Base-by-base conservation (phyloP, 305 asterid genomes). In the Andrographis paniculata region DNA sequence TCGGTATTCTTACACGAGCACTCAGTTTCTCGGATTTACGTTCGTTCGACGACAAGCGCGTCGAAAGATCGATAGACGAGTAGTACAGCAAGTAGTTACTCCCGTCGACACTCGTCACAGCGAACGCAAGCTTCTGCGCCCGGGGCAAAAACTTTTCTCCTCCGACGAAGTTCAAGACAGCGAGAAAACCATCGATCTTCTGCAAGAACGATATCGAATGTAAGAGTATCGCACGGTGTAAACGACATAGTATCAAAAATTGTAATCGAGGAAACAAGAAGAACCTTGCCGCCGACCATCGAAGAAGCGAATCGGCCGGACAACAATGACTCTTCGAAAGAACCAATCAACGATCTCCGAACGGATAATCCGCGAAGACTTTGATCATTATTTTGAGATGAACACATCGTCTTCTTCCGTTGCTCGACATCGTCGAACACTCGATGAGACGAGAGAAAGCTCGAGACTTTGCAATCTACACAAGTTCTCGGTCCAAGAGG, bases 121-220 rank as follows among this genome's bases (percentile, higher is more conserved):
- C 56, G 76, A 87, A 84, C 38, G 95, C 95, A 66, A 87, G 92
- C 46, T 87, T 87, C 69, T 77, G 88, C 0, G 97, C 82, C 47
- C 69, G 85, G 55, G 94, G 97, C 18, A 92, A 75, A 61, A 81
- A 84, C 44, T 63, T 81, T 47, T 92, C 97, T 47, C 94, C 97
- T 46, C 97, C 94, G 14, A 87, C 71, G 41, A 87, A 71, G 61
- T 71, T 84, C 62, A 87, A 70, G 39, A 87, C 79, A 17, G 94
- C 97, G 45, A 84, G 95, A 71, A 87, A 87, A 27, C 96, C 94
- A 66, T 80, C 89, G 44, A 87, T 73, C 72, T 67, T 84, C 97
- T 87, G 92, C 78, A 72, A 11, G 13, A 23, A 12, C 53, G 33
- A 37, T 42, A 41, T n/a, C n/a, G 15, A 35, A 11, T 20, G 12